Evolutionary conservation across 2,329 filamentous ascomycete genomes (phyloP), one percentile per base, ranked within the genome.

Genomic region (Botryotinia globosa): DNA sequence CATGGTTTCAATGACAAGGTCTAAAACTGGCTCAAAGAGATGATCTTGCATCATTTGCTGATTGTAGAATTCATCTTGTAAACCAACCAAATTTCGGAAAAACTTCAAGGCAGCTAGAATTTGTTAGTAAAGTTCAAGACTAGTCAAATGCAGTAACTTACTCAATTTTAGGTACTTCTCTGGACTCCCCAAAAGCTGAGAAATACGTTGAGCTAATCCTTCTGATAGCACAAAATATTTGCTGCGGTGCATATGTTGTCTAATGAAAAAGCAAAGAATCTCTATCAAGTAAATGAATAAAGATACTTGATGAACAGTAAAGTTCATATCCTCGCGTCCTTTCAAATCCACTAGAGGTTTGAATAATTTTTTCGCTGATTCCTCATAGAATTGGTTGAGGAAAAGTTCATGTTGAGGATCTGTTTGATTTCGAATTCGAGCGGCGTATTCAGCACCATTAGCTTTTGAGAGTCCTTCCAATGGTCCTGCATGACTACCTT

Each of bases 81-180:
- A 86, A 63, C 90, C 90, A 73, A 98, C 88, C 74, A 97, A 88
- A 62, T 92, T 93, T 48, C 95, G 92, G 84, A 98, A 95, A 83
- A 97, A 98, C 80, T 97, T 96, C 77, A 99, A 88, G 9, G 94
- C 93, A 78, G 94, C 93, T 94, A 73, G 6, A 37, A 59, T 70
- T 48, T 25, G 73, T 79, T 18, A 74, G 48, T 71, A 58, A 66
- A 32, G 32, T 14, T 48, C n/a, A 25, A 42, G 20, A 20, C 16
- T 45, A 39, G 25, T 12, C n/a, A 44, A 39, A 29, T 37, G 20
- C 48, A 70, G n/a, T 4, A 59, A 84, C 90, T 82, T 84, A 94
- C 92, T 92, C 61, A 99, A 88, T 82, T 95, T 94, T 76, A 99
- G 84, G 81, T 97, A 94, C 84, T 98, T 98, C 82, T 98, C 93